Base-by-base conservation (phyloP, 192 early-diverging fungal species). In the Backusella mclennaniae region DNA sequence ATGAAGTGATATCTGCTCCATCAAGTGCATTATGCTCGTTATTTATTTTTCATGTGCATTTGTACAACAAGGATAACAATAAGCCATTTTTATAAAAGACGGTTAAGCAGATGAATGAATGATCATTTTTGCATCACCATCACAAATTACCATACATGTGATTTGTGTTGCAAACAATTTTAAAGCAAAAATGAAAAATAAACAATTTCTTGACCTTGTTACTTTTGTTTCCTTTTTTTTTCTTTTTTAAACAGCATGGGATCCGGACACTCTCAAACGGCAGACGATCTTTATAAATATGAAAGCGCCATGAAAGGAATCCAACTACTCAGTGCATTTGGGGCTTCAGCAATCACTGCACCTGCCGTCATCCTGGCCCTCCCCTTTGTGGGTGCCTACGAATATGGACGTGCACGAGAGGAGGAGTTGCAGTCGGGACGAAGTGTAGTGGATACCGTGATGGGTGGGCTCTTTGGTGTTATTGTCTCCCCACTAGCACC, bases 401-500 rank as follows among this genome's bases (percentile, higher is more conserved):
- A 72, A 29, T 75, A 46, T 66, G 73, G 66, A 17, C 63, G 31
- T 3, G 78, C 67, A 4, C 67, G 46, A 63, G 53, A 71, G 4
- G 68, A 73, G 0, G 68, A 76, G 52, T 36, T 76, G 26, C 33
- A 66, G 12, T 46, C 68, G n/a, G 73, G 74, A 4, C 53, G 31
- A 17, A 59, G 63, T 12, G 6, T 75, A 2, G 44, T 80, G 0
- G 52, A 67, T 33, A 69, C 74, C 9, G 41, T 76, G 12, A 72
- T 75, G 11, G 76, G 70, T 2, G 71, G 70, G 4, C 44, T 77
- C 49, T 74, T 72, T 49, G 79, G 79, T 35, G 74, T 75, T 1
- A 44, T 80, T 8, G 67, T 44, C 17, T 74, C 79, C 1, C 79
- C 79, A 1, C 38, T 80, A 4, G 69, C 74, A n/a, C 79, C 79